Conservation (phyloP, 2,329 filamentous ascomycete species). For the Sclerotinia glacialis region DNA sequence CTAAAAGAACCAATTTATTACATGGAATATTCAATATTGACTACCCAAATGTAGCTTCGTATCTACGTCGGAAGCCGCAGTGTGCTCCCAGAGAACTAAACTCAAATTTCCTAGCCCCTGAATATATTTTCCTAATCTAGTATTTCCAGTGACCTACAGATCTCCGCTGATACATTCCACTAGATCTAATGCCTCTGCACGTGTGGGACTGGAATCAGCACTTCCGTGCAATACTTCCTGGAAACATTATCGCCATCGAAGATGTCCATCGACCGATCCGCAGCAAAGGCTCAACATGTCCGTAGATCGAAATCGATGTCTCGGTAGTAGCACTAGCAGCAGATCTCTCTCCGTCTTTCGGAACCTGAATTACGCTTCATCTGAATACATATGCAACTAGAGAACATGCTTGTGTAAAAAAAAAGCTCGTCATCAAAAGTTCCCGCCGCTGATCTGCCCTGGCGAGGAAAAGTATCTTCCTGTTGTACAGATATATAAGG, state of each 20-base stretch:
- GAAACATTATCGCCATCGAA: neutral
- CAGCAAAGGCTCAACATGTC: neutral
- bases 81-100: neutral
- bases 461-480: neutral
- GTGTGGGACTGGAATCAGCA: neutral
- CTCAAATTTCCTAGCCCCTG: neutral
- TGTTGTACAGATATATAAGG: neutral
- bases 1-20: neutral
- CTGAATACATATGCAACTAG: constrained; percentile 14
- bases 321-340: neutral
- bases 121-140: neutral
- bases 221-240: neutral
- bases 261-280: constrained; percentile 1
- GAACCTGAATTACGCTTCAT: neutral
- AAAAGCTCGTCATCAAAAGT: neutral
- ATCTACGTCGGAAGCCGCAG: neutral
- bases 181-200: neutral
- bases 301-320: neutral
- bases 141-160: neutral
- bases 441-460: constrained; percentile 4
- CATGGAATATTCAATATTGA: neutral
- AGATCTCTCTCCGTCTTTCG: constrained; percentile 4
- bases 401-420: neutral
- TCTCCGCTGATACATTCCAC: neutral
- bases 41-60: neutral